Percentiles rank a stretch among this genome's conserved stretches.
Evolutionary conservation across 1,284 basidiomycete genomes (phyloP).

Genomic region (Puccinia brachypodii): DNA sequence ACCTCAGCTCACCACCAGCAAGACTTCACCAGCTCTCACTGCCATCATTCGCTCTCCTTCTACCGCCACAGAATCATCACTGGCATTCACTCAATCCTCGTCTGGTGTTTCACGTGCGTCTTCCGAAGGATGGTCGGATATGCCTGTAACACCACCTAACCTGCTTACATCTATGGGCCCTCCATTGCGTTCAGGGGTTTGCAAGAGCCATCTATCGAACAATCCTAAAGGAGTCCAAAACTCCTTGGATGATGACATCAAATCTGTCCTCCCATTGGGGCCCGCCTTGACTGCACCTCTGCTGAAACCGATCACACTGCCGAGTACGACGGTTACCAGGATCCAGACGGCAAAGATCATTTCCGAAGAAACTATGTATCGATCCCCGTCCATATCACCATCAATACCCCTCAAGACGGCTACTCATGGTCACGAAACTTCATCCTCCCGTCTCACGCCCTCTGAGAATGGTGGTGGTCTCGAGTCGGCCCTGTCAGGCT

Average conservation of each 20-base stretch:
- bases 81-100: constrained; percentile 41
- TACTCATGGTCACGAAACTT: not conserved
- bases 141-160: constrained; percentile 45
- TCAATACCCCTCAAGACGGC: not conserved
- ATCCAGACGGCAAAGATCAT: constrained; percentile 41
- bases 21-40: constrained; percentile 25
- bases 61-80: constrained; percentile 40
- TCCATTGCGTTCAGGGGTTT: not conserved
- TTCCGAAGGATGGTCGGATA: constrained; percentile 48
- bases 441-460: not conserved
- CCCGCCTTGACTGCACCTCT: constrained; percentile 19
- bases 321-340: constrained; percentile 22
- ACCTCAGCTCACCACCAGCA: not conserved
- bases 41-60: constrained; percentile 36
- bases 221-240: constrained; percentile 6
- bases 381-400: constrained; percentile 27
- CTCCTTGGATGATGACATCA: not conserved
- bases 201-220: constrained; percentile 23
- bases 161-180: constrained; percentile 10
- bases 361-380: constrained; percentile 50
- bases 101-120: constrained; percentile 43
- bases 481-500: constrained; percentile 48
- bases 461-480: constrained; percentile 14
- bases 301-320: not conserved
- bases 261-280: not conserved